Percentiles rank a stretch among this genome's conserved stretches.
These are phyloP conservation scores for Pythium aristosporum DNA, from an alignment of 352 stramenopile genomes.

Conservation along the genomic window DNA sequence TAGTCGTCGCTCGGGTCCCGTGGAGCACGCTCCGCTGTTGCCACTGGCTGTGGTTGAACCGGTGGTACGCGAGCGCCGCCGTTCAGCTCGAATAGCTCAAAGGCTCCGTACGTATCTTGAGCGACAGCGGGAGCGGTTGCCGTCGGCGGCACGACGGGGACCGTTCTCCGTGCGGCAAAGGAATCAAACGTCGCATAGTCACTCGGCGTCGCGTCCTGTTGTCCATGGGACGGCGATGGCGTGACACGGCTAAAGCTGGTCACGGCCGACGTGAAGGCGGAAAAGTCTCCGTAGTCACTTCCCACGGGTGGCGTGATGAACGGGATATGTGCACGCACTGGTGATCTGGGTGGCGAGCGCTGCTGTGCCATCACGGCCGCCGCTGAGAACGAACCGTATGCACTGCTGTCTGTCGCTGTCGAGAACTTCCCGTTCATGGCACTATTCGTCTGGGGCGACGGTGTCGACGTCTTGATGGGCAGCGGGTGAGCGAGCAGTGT, in stretches of 20 bases:
- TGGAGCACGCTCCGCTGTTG: neutral
- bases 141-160: neutral
- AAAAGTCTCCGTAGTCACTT: constrained; percentile 23
- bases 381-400: constrained; percentile 25
- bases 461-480: constrained; percentile 6
- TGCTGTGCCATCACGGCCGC: constrained; percentile 10
- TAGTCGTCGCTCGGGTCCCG: constrained; percentile 32
- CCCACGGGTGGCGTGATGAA: constrained; percentile 19
- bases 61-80: neutral
- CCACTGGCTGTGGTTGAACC: neutral
- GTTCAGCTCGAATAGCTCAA: constrained; percentile 24
- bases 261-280: constrained; percentile 20
- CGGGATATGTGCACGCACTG: constrained; percentile 16
- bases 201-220: neutral
- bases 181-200: constrained; percentile 29
- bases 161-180: neutral
- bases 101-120: constrained; percentile 30
- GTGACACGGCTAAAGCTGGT: constrained; percentile 19
- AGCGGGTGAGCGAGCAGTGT: constrained; percentile 33
- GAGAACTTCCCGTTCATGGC: neutral
- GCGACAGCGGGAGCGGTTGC: neutral
- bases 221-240: neutral
- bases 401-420: neutral
- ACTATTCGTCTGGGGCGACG: neutral
- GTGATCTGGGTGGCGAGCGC: constrained; percentile 13